phyloP scores from a whole-genome alignment of 2,329 filamentous ascomycete species.

The Aciculosporium take region DNA sequence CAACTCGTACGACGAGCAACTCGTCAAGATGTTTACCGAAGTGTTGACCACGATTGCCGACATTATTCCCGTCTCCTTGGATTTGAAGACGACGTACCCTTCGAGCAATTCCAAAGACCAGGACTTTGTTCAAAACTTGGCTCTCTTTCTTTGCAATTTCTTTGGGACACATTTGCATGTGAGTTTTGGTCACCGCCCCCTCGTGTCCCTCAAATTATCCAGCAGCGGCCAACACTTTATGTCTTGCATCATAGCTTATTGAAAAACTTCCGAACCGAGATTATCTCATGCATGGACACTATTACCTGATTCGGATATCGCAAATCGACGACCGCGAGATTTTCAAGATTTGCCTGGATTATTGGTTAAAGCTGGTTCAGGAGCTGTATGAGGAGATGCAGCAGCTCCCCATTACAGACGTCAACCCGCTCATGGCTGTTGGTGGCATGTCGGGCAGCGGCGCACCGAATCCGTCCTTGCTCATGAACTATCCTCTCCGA shows the following conservation, averaged over 20 bases:
- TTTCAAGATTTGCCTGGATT: conserved; percentile 98
- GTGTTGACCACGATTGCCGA: conserved; percentile 83
- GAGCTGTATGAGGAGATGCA: conserved; percentile 99
- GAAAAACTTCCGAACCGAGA: conserved; percentile 93
- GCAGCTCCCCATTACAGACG: conserved; percentile 78
- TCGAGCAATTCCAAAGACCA: conserved; percentile 87
- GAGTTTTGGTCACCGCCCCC: conserved; percentile 13
- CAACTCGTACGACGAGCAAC: conserved; percentile 80
- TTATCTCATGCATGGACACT: conserved; percentile 89
- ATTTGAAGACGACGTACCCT: conserved; percentile 82
- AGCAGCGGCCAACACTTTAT: no score
- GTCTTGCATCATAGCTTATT: conserved; percentile 51
- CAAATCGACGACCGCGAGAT: conserved; percentile 98
- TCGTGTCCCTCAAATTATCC: not conserved
- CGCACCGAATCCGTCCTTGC: conserved; percentile 68
- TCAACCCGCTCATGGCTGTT: conserved; percentile 79
- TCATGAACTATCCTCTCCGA: conserved; percentile 80
- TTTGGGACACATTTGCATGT: conserved; percentile 85
- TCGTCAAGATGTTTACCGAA: conserved; percentile 97
- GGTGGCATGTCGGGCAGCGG: conserved; percentile 61
- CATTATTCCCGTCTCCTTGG: conserved; percentile 81
- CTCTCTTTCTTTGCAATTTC: conserved; percentile 92
- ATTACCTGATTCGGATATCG: conserved; percentile 94
- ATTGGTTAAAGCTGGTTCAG: conserved; percentile 97
- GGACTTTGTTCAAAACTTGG: conserved; percentile 94